These are phyloP conservation scores for Cyclotella kingstonii DNA, from an alignment of 108 stramenopile species.

Conservation along the genomic window DNA sequence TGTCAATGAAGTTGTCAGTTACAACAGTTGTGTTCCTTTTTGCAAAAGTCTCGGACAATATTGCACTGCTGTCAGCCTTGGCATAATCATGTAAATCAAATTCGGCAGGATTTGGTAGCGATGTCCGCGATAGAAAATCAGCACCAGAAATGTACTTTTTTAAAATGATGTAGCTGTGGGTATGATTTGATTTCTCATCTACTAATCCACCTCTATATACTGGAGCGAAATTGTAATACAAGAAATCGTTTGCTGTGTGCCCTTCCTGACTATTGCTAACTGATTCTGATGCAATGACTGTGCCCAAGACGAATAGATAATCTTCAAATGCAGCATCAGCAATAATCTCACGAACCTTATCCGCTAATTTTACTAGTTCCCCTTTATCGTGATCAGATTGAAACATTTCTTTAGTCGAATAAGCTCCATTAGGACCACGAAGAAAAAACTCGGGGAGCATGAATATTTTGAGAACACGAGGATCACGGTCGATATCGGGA, in stretches of 20 bases:
- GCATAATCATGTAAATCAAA: slow-evolving; percentile 17
- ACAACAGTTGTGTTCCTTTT: slow-evolving; percentile 20
- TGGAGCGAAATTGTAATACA: slow-evolving; percentile 45
- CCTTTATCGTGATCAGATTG: slow-evolving; percentile 22
- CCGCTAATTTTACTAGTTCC: slow-evolving; percentile 13
- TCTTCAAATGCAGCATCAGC: slow-evolving; percentile 28
- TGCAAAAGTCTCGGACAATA: slow-evolving; percentile 16
- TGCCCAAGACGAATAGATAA: slow-evolving; percentile 47
- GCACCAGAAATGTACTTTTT: slow-evolving; percentile 40
- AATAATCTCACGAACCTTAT: slow-evolving; percentile 25
- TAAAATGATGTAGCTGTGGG: slow-evolving; percentile 14
- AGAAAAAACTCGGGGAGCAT: slow-evolving; percentile 44
- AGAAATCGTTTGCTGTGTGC: slow-evolving; percentile 11
- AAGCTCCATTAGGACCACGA: slow-evolving; percentile 40
- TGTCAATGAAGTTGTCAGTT: slow-evolving; percentile 26
- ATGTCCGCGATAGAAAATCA: slow-evolving; percentile 35
- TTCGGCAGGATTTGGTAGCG: slow-evolving; percentile 33
- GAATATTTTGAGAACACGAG: slow-evolving; percentile 38
- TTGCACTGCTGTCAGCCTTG: slow-evolving; percentile 6
- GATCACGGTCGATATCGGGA: slow-evolving; percentile 35
- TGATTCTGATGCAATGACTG: slow-evolving; percentile 28
- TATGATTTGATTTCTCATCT: slow-evolving; percentile 3
- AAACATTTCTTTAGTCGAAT: slow-evolving; percentile 23
- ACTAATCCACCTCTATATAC: slow-evolving; percentile 26
- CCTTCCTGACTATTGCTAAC: slow-evolving; percentile 3